A percentile compares a stretch with the other conserved stretches of the same genome.
phyloP scores from a whole-genome alignment of 108 stramenopile genomes.

The Cylindrotheca fusiformis region DNA sequence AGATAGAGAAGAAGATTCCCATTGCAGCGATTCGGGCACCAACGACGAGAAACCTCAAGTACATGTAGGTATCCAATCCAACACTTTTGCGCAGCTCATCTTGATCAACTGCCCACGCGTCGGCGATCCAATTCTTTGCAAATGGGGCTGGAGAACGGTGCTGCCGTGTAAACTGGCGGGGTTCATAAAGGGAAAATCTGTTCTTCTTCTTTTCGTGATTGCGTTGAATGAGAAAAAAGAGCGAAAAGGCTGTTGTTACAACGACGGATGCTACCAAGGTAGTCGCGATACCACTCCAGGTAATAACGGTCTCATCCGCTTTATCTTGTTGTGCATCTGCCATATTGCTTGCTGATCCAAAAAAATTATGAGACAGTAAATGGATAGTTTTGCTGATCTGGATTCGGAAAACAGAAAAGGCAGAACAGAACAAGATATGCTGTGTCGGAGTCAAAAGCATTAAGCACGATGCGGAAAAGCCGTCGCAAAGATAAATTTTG shows the following conservation, averaged over 20 bases:
- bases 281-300: slow-evolving; percentile 1
- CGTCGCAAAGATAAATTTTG: no score
- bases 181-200: slow-evolving; percentile 2
- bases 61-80: slow-evolving; percentile 61
- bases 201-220: background rate
- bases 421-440: no score
- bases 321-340: no score
- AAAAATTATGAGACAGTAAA: no score
- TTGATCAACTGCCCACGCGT: slow-evolving; percentile 8
- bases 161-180: background rate
- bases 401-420: no score
- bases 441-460: no score
- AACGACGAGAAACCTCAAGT: slow-evolving; percentile 52
- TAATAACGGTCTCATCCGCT: no score
- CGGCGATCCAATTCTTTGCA: background rate
- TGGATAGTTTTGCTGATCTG: no score
- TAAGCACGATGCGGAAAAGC: no score
- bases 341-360: no score
- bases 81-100: slow-evolving; percentile 50
- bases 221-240: slow-evolving; percentile 5
- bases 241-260: background rate
- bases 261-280: background rate
- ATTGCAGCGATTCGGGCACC: slow-evolving; percentile 58
- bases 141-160: slow-evolving; percentile 5
- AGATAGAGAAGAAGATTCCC: slow-evolving; percentile 30